These are phyloP conservation scores for Aspergillus ochraceoroseus DNA, from an alignment of 2,329 filamentous ascomycete genomes.

Conservation along the genomic window DNA sequence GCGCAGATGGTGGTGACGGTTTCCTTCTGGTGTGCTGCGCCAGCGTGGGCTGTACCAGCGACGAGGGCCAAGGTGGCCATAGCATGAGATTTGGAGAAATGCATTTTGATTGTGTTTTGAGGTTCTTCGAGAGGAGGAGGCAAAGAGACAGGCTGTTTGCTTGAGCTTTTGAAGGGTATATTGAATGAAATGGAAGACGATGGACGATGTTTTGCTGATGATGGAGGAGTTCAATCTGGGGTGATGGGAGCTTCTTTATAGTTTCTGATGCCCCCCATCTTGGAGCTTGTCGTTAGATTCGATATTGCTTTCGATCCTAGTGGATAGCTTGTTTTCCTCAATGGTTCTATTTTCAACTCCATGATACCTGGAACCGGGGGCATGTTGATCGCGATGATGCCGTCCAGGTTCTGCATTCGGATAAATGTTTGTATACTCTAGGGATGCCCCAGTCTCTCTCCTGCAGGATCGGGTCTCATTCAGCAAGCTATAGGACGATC, in stretches of 20 bases:
- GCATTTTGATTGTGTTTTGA: conserved; percentile 26
- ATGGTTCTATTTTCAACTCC: neutral
- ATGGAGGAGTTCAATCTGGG: neutral
- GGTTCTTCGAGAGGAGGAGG: neutral
- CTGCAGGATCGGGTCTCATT: no score
- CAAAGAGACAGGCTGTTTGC: no score
- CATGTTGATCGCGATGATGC: neutral
- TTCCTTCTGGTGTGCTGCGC: neutral
- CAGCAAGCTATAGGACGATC: no score
- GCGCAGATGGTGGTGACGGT: conserved; percentile 6
- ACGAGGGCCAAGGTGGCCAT: conserved; percentile 21
- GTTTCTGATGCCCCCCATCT: neutral
- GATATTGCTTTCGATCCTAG: no score
- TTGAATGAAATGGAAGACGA: conserved; percentile 1
- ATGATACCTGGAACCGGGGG: conserved; percentile 7
- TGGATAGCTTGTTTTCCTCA: no score
- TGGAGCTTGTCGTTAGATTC: no score
- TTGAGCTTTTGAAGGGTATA: conserved; percentile 1
- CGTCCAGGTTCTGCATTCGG: conserved; percentile 8
- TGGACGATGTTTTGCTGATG: no score
- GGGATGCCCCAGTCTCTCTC: neutral
- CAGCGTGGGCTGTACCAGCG: conserved; percentile 16
- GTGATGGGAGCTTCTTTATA: conserved; percentile 8
- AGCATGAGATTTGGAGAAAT: conserved; percentile 24
- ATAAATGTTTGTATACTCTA: neutral